Base-by-base conservation (phyloP, 2,329 filamentous ascomycete genomes). In the Colletotrichum sp. region DNA sequence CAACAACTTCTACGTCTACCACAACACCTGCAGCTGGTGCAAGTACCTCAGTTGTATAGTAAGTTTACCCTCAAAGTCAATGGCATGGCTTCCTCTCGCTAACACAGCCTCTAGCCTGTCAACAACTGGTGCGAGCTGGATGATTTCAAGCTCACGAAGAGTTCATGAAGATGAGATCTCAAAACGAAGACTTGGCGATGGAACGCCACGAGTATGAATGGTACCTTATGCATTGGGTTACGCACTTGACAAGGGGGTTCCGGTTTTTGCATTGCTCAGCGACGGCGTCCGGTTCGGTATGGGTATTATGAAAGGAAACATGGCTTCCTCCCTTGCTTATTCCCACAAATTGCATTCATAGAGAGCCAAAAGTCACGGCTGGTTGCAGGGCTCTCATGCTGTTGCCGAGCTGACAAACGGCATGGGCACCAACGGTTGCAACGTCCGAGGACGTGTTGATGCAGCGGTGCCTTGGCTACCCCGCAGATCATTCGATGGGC, bases 31-130 rank as follows among this genome's bases (percentile, higher is more conserved):
- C 84, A 89, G 86, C 13, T 99, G 97, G 97, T 99, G 97, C 89
- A 97, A 98, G 88, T 97, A 98, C 82, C 86, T 99, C 80, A 98
- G 94, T 84, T 99, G 97, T 83, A 86, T 99, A 86, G 95, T 97
- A 88, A 91, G 95, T 93, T 74, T 16, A 49, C 9, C n/a, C 12
- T 10, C 16, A 6, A 16, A 21, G 12, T 8, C 5, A 13, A 18
- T 8, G n/a, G 10, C 13, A n/a, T 5, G 21, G 34, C 62, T 30
- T 55, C 44, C n/a, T 21, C 10, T 21, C 67, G 52, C 82, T 84
- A 79, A 84, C 77, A 52, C 55, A 66, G 15, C 34, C 12, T 39
- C 52, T 70, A 93, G 91, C 90, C 91, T 75, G 88, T 95, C 71
- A 94, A 90, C 78, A 88, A 92, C 80, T 95, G 93, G 93, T 95